phyloP scores from a whole-genome alignment of 768 basidiomycete genomes.

The Saitozyma sp. region DNA sequence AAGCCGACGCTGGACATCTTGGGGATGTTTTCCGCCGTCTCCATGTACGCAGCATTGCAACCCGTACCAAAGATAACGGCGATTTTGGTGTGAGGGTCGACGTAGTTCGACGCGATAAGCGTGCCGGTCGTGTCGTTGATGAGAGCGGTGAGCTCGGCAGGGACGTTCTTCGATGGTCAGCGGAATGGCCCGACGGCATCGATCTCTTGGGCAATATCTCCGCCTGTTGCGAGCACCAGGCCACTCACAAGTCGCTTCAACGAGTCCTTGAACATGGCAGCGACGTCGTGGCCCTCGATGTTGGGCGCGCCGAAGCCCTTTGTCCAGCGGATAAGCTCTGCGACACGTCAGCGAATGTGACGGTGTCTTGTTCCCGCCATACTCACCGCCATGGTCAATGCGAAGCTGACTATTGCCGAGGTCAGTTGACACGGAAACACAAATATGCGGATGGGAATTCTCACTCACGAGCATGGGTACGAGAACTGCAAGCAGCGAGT shows the following conservation, averaged over 20 bases:
- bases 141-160: slow-evolving; percentile 75
- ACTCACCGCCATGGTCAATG: slow-evolving; percentile 77
- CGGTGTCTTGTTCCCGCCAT: no score
- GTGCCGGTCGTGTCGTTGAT: slow-evolving; percentile 99
- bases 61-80: slow-evolving; percentile 98
- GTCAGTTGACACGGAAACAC: slow-evolving; percentile 8
- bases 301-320: slow-evolving; percentile 93
- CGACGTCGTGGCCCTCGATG: slow-evolving; percentile 89
- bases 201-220: not conserved
- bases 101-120: slow-evolving; percentile 93
- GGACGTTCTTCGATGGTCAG: slow-evolving; percentile 64
- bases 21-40: slow-evolving; percentile 76
- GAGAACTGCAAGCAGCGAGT: slow-evolving; percentile 65
- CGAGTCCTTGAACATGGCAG: slow-evolving; percentile 83
- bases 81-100: slow-evolving; percentile 84
- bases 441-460: not conserved
- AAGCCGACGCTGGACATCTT: slow-evolving; percentile 79
- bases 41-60: slow-evolving; percentile 98
- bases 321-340: slow-evolving; percentile 93
- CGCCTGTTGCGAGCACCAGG: not conserved
- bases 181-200: not conserved
- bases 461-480: slow-evolving; percentile 86
- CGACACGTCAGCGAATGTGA: slow-evolving; percentile 13
- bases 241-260: slow-evolving; percentile 70
- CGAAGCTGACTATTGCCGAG: slow-evolving; percentile 68